These are phyloP conservation scores for Xylariaceae sp. DNA, from an alignment of 2,329 filamentous ascomycete genomes.

Conservation along the genomic window DNA sequence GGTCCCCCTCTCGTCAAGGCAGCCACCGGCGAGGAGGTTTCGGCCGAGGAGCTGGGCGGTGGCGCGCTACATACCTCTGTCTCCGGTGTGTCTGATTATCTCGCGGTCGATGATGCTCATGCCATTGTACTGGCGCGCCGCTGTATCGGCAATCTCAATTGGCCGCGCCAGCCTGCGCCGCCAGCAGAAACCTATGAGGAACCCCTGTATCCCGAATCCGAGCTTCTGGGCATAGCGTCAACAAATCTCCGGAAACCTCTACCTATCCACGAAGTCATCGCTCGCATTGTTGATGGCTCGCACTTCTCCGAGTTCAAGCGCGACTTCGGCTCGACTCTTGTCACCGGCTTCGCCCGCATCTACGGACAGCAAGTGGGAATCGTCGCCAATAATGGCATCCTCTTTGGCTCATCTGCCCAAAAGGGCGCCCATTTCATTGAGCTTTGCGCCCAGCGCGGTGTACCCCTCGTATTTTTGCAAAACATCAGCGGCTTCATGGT, in stretches of 20 bases:
- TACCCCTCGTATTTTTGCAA: conserved; percentile 89
- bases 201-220: conserved; percentile 73
- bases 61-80: conserved; percentile 85
- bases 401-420: conserved; percentile 82
- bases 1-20: conserved; percentile 94
- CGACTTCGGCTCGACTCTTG: conserved; percentile 81
- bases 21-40: conserved; percentile 88
- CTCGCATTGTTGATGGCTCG: conserved; percentile 85
- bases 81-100: conserved; percentile 90
- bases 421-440: conserved; percentile 98
- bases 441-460: conserved; percentile 82
- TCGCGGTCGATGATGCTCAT: conserved; percentile 91
- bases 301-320: conserved; percentile 93
- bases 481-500: conserved; percentile 99
- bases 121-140: conserved; percentile 81
- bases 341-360: conserved; percentile 87
- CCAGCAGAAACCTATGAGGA: conserved; percentile 56
- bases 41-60: conserved; percentile 84
- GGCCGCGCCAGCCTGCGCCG: conserved; percentile 52
- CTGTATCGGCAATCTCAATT: conserved; percentile 86
- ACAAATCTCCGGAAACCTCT: conserved; percentile 85
- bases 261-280: conserved; percentile 84
- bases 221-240: conserved; percentile 83
- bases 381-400: conserved; percentile 91
- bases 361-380: conserved; percentile 90